Percentiles rank a stretch among this genome's conserved stretches.
Evolutionary conservation across 2,329 filamentous ascomycete species (phyloP).

Genomic region (Penicillium sp.): DNA sequence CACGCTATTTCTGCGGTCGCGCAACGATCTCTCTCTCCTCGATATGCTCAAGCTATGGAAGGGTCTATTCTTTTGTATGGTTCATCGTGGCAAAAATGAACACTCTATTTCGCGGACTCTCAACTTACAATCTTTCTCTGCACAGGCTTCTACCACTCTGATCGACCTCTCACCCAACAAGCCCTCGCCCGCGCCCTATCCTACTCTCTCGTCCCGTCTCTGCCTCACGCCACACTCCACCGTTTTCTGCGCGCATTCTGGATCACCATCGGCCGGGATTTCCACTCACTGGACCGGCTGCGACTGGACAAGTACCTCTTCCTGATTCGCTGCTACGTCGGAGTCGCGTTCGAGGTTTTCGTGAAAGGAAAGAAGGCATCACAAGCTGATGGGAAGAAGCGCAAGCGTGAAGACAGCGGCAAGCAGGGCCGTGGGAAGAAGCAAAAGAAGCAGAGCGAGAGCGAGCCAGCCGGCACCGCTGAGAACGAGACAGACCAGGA

Average conservation of each 20-base stretch:
- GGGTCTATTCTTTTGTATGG: constrained; percentile 77
- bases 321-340: constrained; percentile 74
- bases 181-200: constrained; percentile 75
- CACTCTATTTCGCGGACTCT: not conserved
- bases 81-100: not conserved
- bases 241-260: constrained; percentile 64
- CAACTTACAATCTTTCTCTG: constrained; percentile 4
- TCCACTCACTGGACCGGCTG: constrained; percentile 67
- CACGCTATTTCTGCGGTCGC: constrained; percentile 69
- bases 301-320: constrained; percentile 92
- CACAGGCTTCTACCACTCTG: constrained; percentile 83
- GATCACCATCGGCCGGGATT: constrained; percentile 67
- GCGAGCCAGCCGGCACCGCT: constrained; percentile 17
- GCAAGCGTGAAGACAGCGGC: constrained; percentile 31
- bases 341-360: constrained; percentile 59
- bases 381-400: constrained; percentile 27
- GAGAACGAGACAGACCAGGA: constrained; percentile 10
- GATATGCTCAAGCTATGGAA: constrained; percentile 91
- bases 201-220: constrained; percentile 58
- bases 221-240: constrained; percentile 51
- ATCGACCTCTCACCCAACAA: constrained; percentile 84
- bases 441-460: constrained; percentile 28
- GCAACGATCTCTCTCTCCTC: constrained; percentile 59
- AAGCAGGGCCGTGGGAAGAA: constrained; percentile 28
- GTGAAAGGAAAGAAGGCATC: constrained; percentile 28